phyloP scores from a whole-genome alignment of 768 basidiomycete genomes.

The Hebeloma cylindrosporum region DNA sequence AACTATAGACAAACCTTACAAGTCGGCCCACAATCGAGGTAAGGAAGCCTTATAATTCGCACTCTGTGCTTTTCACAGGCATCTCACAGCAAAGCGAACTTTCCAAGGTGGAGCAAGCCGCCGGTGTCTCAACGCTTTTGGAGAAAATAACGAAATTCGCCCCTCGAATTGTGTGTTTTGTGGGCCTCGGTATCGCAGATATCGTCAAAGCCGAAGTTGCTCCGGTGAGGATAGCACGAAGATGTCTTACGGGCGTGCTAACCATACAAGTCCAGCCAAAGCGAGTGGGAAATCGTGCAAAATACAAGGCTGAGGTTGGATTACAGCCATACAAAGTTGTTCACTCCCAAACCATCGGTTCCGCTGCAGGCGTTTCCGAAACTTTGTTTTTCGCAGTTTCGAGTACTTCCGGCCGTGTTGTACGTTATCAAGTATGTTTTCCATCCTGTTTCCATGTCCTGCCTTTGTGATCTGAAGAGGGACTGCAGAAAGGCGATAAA shows the following conservation, averaged over 20 bases:
- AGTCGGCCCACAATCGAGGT: slow-evolving; percentile 68
- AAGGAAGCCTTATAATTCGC: slow-evolving; percentile 2
- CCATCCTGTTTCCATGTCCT: not conserved
- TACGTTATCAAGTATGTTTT: slow-evolving; percentile 61
- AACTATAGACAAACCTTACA: slow-evolving; percentile 69
- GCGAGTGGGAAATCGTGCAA: not conserved
- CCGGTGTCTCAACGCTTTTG: slow-evolving; percentile 57
- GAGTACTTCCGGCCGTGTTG: slow-evolving; percentile 74
- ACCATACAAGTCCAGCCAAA: too few species aligned
- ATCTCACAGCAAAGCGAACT: slow-evolving; percentile 52
- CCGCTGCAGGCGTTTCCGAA: slow-evolving; percentile 30
- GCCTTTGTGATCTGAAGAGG: not conserved
- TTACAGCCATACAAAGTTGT: slow-evolving; percentile 54
- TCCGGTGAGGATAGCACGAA: slow-evolving; percentile 8
- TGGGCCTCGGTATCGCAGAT: slow-evolving; percentile 66
- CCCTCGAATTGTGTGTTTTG: slow-evolving; percentile 74
- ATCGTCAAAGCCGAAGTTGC: slow-evolving; percentile 30
- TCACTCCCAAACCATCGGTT: slow-evolving; percentile 27
- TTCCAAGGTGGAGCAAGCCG: slow-evolving; percentile 48
- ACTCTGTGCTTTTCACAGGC: not conserved
- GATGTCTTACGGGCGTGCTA: too few species aligned
- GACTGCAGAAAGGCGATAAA: slow-evolving; percentile 43
- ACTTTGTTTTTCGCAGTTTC: slow-evolving; percentile 77
- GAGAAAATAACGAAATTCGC: slow-evolving; percentile 54
- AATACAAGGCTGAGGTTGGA: slow-evolving; percentile 32